These are phyloP conservation scores for Garcia nutans DNA, from an alignment of 345 rosid genomes.

Conservation along the genomic window DNA sequence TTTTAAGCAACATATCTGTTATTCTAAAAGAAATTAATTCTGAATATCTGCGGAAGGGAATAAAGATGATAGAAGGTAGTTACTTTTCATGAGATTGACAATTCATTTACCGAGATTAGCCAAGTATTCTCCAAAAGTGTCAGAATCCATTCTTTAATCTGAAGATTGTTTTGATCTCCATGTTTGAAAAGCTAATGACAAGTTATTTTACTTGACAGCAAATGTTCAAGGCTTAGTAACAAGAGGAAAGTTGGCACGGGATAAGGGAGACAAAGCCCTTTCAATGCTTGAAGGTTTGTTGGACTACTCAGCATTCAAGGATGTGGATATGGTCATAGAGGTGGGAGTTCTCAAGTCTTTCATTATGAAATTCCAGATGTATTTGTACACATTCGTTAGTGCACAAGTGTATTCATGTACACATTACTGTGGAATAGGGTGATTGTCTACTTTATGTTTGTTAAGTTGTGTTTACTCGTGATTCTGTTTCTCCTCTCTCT, in stretches of 20 bases:
- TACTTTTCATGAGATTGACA: background rate
- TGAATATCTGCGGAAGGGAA: conserved; percentile 78
- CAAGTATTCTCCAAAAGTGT: background rate
- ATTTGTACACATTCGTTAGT: background rate
- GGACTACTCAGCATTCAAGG: conserved; percentile 77
- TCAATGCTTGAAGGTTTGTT: conserved; percentile 76
- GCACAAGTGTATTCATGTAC: background rate
- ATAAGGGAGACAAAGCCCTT: conserved; percentile 69
- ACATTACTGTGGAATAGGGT: background rate
- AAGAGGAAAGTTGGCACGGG: conserved; percentile 63
- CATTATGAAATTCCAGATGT: background rate
- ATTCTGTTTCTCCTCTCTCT: background rate
- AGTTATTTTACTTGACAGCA: conserved; percentile 43
- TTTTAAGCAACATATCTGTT: conserved; percentile 62
- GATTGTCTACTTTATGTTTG: background rate
- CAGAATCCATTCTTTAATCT: background rate
- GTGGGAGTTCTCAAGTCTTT: conserved; percentile 32
- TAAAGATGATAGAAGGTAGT: conserved; percentile 73
- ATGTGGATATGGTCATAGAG: conserved; percentile 97
- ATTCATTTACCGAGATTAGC: no score
- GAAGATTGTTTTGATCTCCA: background rate
- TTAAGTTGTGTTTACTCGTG: conserved; percentile 1
- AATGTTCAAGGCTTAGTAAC: conserved; percentile 68
- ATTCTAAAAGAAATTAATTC: conserved; percentile 84
- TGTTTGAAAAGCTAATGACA: conserved; percentile 6